Evolutionary conservation across 2,329 filamentous ascomycete genomes (phyloP).

Genomic region (Alternaria atra): DNA sequence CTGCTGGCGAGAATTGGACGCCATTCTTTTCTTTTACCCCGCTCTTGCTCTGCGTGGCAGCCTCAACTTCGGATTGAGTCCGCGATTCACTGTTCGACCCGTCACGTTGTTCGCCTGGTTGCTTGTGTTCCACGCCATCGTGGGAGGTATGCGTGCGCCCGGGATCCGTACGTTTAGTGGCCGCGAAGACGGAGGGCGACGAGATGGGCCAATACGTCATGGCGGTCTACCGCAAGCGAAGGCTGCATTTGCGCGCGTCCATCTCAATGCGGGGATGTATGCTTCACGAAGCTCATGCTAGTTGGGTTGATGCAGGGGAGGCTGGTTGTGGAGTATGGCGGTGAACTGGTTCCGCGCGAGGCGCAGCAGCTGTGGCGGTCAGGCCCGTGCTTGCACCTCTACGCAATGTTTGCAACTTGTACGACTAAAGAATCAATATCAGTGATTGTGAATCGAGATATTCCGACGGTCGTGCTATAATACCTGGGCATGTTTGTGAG

Average conservation of each 20-base stretch:
- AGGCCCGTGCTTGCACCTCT: conserved; percentile 16
- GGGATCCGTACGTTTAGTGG: conserved; percentile 70
- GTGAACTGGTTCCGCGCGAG: conserved; percentile 20
- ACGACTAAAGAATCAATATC: background rate
- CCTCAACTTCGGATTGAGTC: conserved; percentile 22
- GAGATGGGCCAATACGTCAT: conserved; percentile 92
- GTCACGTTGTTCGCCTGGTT: conserved; percentile 31
- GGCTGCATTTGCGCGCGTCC: conserved; percentile 49
- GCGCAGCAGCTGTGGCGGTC: conserved; percentile 24
- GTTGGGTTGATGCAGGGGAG: conserved; percentile 34
- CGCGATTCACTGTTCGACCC: conserved; percentile 21
- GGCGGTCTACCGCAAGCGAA: conserved; percentile 50
- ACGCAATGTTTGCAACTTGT: background rate
- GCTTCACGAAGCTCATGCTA: conserved; percentile 31
- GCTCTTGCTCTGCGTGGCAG: conserved; percentile 9
- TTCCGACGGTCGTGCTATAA: too few relatives aligned
- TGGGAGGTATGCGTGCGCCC: conserved; percentile 67
- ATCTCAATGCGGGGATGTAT: conserved; percentile 42
- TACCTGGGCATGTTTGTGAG: background rate
- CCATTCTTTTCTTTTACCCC: conserved; percentile 22
- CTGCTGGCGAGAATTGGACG: conserved; percentile 11
- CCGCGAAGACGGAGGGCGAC: conserved; percentile 83
- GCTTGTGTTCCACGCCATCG: conserved; percentile 58
- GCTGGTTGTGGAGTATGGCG: conserved; percentile 36
- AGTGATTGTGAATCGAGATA: background rate